Conservation (phyloP, 257 asterid species). For the Solanum lignicaule region DNA sequence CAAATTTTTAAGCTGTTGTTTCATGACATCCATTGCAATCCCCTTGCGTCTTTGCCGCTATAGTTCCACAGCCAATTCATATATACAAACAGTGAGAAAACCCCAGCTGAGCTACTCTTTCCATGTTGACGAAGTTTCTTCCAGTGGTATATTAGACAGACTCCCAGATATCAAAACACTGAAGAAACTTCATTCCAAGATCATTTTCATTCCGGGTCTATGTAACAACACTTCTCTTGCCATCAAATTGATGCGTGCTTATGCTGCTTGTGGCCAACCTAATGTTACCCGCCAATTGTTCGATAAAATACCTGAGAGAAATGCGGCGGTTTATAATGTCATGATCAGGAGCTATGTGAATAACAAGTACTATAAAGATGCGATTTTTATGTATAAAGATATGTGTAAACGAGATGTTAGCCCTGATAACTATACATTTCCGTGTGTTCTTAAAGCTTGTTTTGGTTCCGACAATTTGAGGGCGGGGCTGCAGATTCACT, state of each 20-base stretch:
- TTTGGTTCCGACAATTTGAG: conserved; percentile 35
- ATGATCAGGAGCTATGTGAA: conserved; percentile 83
- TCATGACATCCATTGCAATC: not conserved
- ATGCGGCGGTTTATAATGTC: conserved; percentile 47
- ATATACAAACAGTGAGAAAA: not conserved
- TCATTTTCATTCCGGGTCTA: conserved; percentile 30
- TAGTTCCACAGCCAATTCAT: conserved; percentile 13
- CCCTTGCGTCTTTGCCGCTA: conserved; percentile 29
- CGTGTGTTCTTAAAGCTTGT: conserved; percentile 76
- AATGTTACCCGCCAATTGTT: conserved; percentile 48
- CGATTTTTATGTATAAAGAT: conserved; percentile 41
- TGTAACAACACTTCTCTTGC: conserved; percentile 39
- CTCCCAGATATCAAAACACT: conserved; percentile 45
- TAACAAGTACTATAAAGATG: conserved; percentile 40
- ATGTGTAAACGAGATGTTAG: conserved; percentile 28
- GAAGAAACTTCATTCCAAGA: conserved; percentile 39
- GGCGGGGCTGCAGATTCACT: conserved; percentile 59
- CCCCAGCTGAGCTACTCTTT: not conserved
- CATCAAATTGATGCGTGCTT: conserved; percentile 71
- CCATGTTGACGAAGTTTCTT: conserved; percentile 1
- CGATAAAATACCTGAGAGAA: conserved; percentile 53
- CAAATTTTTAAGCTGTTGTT: not conserved
- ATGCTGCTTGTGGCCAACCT: conserved; percentile 48
- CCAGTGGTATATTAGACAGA: conserved; percentile 30
- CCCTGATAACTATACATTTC: conserved; percentile 77